These are phyloP conservation scores for Fusarium duplospermum DNA, from an alignment of 2,329 filamentous ascomycete species.

Conservation along the genomic window DNA sequence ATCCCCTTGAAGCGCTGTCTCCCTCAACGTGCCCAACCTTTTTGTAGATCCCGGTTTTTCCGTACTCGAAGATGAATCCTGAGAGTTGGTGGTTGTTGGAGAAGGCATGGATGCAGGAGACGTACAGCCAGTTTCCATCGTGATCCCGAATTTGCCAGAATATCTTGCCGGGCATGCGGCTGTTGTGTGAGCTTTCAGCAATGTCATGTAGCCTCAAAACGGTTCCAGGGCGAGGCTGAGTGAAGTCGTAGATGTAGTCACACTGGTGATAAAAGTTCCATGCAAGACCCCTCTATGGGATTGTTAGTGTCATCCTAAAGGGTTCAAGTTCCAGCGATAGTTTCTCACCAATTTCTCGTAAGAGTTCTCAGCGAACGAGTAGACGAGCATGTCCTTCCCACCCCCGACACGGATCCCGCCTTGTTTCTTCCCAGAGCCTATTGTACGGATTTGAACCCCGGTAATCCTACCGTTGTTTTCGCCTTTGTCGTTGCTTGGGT, in stretches of 20 bases:
- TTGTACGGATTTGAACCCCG: constrained; percentile 1
- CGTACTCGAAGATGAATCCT: too few species aligned
- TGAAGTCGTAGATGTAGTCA: not conserved
- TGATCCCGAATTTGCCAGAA: too few species aligned
- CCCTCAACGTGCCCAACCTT: too few species aligned
- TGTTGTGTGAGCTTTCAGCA: too few species aligned
- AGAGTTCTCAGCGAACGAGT: not conserved
- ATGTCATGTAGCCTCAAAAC: not conserved
- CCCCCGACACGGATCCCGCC: not conserved
- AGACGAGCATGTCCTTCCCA: not conserved
- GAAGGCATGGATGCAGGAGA: too few species aligned
- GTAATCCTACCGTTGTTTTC: not conserved
- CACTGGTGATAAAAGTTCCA: not conserved
- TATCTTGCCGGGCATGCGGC: too few species aligned
- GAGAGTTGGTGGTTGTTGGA: too few species aligned
- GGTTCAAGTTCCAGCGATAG: not conserved
- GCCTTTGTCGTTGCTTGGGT: too few species aligned
- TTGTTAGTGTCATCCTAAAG: not conserved
- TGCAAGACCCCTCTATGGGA: not conserved
- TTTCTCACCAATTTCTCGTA: constrained; percentile 7
- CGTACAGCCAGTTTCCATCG: too few species aligned
- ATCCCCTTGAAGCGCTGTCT: too few species aligned
- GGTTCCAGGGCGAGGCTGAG: not conserved
- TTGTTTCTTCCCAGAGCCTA: not conserved
- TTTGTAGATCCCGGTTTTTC: too few species aligned